phyloP scores from a whole-genome alignment of 225 moss, liverwort and hornwort species.

The Sphagnum tenellum region DNA sequence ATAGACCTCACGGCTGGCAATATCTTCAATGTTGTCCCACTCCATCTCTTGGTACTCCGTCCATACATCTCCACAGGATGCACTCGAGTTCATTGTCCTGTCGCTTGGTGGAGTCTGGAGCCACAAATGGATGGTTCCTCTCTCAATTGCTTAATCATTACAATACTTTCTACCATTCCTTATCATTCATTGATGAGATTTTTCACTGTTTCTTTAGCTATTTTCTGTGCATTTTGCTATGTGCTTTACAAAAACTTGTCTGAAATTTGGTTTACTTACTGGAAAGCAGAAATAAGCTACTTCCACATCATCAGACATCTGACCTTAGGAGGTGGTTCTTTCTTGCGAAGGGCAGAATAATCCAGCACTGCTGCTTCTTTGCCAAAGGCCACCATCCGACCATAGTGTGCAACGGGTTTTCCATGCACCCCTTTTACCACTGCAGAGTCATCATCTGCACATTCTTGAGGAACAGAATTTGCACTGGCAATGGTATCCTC shows the following conservation, averaged over 20 bases:
- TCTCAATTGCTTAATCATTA: too few species aligned
- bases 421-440: slow-evolving; percentile 46
- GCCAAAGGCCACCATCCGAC: slow-evolving; percentile 83
- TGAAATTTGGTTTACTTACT: too few species aligned
- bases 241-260: too few species aligned
- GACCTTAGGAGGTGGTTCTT: slow-evolving; percentile 9
- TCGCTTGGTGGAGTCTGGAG: slow-evolving; percentile 19
- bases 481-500: neutral
- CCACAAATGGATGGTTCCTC: neutral
- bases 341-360: slow-evolving; percentile 20
- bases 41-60: slow-evolving; percentile 87
- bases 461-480: neutral
- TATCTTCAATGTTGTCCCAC: slow-evolving; percentile 60
- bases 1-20: slow-evolving; percentile 38
- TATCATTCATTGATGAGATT: too few species aligned
- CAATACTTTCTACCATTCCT: too few species aligned
- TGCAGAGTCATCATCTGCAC: slow-evolving; percentile 2
- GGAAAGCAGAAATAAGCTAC: too few species aligned
- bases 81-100: slow-evolving; percentile 29
- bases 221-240: too few species aligned
- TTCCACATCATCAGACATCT: too few species aligned
- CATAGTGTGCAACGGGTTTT: slow-evolving; percentile 81
- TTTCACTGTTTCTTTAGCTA: too few species aligned
- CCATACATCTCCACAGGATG: slow-evolving; percentile 88
- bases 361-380: slow-evolving; percentile 52